A percentile compares a stretch with the other conserved stretches of the same genome.
Conservation (phyloP, 2,329 filamentous ascomycete genomes). For the Fusarium cicatricum region DNA sequence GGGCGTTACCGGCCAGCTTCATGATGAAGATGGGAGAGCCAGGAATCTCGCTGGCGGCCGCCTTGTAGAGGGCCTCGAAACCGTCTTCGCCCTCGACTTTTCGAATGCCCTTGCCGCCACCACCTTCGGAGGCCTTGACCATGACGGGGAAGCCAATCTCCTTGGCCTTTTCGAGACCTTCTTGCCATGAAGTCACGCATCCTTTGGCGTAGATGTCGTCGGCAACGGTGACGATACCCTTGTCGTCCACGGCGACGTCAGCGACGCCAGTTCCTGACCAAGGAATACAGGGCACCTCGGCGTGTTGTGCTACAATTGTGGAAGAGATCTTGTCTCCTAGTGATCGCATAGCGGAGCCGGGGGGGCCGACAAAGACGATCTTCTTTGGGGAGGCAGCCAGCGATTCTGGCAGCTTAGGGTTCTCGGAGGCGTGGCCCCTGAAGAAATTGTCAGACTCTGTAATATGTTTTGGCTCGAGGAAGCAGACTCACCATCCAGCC, state of each 20-base stretch:
- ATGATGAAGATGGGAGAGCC: conserved; percentile 99
- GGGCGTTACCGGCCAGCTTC: conserved; percentile 96
- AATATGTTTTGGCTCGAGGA: neutral
- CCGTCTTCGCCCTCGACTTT: conserved; percentile 88
- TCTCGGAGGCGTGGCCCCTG: conserved; percentile 97
- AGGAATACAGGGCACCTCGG: conserved; percentile 95
- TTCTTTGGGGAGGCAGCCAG: conserved; percentile 96
- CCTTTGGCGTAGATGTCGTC: conserved; percentile 88
- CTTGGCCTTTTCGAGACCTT: conserved; percentile 85
- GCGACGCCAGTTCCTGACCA: conserved; percentile 97
- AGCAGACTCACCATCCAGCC: conserved; percentile 85
- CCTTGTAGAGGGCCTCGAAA: conserved; percentile 90
- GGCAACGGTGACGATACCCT: conserved; percentile 91
- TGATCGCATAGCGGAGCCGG: conserved; percentile 97
- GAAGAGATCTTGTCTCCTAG: conserved; percentile 99
- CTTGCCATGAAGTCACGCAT: conserved; percentile 87
- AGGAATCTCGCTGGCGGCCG: conserved; percentile 95
- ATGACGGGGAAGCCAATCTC: conserved; percentile 98
- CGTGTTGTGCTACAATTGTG: conserved; percentile 98
- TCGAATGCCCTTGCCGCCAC: conserved; percentile 98
- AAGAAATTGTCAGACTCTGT: conserved; percentile 46
- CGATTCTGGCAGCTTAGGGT: conserved; percentile 96
- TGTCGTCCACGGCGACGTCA: conserved; percentile 77
- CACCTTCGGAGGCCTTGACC: conserved; percentile 99
- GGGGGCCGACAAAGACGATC: conserved; percentile 98